Evolutionary conservation across 2,329 filamentous ascomycete genomes (phyloP).

Genomic region (Chaetomium strumarium): DNA sequence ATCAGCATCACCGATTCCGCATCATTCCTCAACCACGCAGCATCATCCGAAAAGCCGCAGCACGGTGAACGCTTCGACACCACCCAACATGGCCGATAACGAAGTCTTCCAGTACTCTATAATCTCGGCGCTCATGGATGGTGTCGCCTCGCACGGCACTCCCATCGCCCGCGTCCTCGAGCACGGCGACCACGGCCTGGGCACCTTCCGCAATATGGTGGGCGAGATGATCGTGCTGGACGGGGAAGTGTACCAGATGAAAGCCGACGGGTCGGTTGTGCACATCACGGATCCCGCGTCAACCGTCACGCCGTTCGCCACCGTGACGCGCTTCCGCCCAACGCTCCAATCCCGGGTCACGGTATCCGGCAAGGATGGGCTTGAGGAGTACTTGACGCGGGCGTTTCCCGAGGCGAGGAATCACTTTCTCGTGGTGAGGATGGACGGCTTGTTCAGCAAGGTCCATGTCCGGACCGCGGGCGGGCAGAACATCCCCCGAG

Average conservation of each 20-base stretch:
- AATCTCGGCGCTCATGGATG: slow-evolving; percentile 33
- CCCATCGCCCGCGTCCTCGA: slow-evolving; percentile 27
- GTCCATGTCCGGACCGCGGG: slow-evolving; percentile 30
- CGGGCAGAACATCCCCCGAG: slow-evolving; percentile 27
- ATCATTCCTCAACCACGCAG: not conserved
- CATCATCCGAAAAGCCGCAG: not conserved
- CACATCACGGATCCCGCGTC: slow-evolving; percentile 22
- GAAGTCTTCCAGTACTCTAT: slow-evolving; percentile 33
- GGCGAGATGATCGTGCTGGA: slow-evolving; percentile 34
- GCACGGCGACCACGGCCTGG: slow-evolving; percentile 32
- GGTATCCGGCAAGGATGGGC: slow-evolving; percentile 27
- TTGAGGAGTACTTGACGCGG: slow-evolving; percentile 22
- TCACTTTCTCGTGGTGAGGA: slow-evolving; percentile 28
- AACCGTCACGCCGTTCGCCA: slow-evolving; percentile 31
- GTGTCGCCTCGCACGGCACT: slow-evolving; percentile 30
- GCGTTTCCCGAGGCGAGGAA: slow-evolving; percentile 27
- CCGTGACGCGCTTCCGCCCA: slow-evolving; percentile 30
- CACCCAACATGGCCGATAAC: slow-evolving; percentile 28
- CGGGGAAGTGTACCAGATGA: slow-evolving; percentile 32
- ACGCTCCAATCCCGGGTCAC: slow-evolving; percentile 15
- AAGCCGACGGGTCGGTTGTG: slow-evolving; percentile 29
- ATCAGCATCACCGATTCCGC: not conserved
- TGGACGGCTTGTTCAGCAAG: slow-evolving; percentile 28
- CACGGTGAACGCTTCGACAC: not conserved
- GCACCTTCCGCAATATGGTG: slow-evolving; percentile 31